Evolutionary conservation across 371 early-diverging fungal species (phyloP), one percentile per base, ranked within the genome.

Genomic region (Choanephora cucurbitarum): DNA sequence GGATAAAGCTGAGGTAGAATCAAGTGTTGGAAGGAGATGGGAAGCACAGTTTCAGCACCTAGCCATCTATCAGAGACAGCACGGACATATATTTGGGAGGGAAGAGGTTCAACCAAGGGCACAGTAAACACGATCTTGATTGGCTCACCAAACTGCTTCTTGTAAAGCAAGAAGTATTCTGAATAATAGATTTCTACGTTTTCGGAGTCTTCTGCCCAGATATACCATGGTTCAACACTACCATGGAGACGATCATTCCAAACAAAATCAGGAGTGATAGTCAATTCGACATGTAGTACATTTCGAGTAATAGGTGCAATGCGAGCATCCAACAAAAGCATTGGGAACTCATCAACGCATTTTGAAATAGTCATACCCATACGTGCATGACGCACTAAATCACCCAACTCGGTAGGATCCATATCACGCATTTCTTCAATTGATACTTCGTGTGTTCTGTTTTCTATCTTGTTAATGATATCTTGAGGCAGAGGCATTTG

Each of bases 21-120:
- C 60, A 98, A 69, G 67, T 96, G 91, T 59, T 90, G 85, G 72
- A 96, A 91, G 3, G 95, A 91, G n/a, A 98, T 84, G 0, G 95
- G 86, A 11, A 89, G 60, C 10, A 90, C 78, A 0, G 88, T 87
- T 61, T 96, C 96, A 2, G 95, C 85, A 11, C 95, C 94, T 22
- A 98, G 59, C 97, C 97, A 98, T 37, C 90, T 82, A 77, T 98
- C 98, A 0, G 95, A 94, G 4, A 94, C 83, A 1, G 92, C 93
- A 22, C 93, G 86, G 14, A 97, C 81, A 66, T 83, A 94, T 17
- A 97, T 86, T 67, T 96, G 93, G 6, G 91, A 70, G 15, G 96
- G 95, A 44, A 95, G 70, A 39, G 92, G 93, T 60, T 94, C 96
- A 1, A 83, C 80, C 6, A 95, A 70, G 0, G 97, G 96, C 23